Conservation (phyloP, 768 basidiomycete species). For the Suillus subalutaceus region DNA sequence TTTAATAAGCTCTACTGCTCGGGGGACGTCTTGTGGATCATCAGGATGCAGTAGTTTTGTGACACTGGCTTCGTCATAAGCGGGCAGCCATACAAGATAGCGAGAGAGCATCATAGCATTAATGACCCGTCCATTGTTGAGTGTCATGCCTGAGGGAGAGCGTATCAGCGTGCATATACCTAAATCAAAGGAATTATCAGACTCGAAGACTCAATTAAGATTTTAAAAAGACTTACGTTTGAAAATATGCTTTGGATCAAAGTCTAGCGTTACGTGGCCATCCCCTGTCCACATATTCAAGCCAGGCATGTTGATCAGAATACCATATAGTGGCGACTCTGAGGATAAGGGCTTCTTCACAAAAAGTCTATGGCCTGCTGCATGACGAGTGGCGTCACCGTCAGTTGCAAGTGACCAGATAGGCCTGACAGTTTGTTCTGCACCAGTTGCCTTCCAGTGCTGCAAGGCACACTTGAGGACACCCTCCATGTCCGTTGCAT, state of each 20-base stretch:
- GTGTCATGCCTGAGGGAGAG: no score
- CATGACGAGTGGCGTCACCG: slow-evolving; percentile 16
- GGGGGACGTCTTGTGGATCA: not conserved
- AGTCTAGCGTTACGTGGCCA: slow-evolving; percentile 13
- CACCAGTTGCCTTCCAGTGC: not conserved
- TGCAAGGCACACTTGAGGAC: not conserved
- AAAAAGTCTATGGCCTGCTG: slow-evolving; percentile 11
- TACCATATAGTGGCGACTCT: slow-evolving; percentile 4
- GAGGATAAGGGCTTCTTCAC: not conserved
- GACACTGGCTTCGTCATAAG: not conserved
- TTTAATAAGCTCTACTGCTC: no score
- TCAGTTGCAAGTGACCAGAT: slow-evolving; percentile 19
- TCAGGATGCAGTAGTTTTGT: not conserved
- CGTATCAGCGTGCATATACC: no score
- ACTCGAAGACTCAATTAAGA: no score
- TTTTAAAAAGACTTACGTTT: slow-evolving; percentile 14
- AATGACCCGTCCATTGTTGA: no score
- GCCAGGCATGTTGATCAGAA: slow-evolving; percentile 12
- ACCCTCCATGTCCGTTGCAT: slow-evolving; percentile 4
- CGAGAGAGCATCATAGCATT: no score
- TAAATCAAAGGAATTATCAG: no score
- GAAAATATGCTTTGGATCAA: slow-evolving; percentile 20
- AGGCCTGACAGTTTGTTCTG: slow-evolving; percentile 2
- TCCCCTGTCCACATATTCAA: slow-evolving; percentile 17
- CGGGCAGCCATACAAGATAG: no score